phyloP scores from a whole-genome alignment of 345 rosid genomes.

The Salix dunnii region DNA sequence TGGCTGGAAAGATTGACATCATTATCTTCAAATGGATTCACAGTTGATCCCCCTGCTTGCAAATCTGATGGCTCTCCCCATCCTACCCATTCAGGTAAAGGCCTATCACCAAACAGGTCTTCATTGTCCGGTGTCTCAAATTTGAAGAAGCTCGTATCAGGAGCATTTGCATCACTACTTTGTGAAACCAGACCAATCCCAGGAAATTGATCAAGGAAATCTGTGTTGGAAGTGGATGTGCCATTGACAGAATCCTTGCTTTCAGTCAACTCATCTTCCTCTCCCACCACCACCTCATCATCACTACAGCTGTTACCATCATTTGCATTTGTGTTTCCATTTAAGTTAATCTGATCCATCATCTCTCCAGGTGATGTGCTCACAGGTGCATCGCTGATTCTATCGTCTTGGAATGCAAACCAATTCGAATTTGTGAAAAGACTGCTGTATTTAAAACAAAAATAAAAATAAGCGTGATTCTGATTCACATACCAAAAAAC shows the following conservation, averaged over 20 bases:
- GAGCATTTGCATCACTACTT: constrained; percentile 33
- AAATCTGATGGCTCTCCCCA: constrained; percentile 69
- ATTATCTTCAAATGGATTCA: constrained; percentile 66
- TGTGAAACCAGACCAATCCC: constrained; percentile 24
- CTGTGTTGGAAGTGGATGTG: constrained; percentile 48
- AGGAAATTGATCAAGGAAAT: constrained; percentile 30
- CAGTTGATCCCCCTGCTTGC: constrained; percentile 52
- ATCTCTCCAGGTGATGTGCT: constrained; percentile 52
- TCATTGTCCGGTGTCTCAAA: constrained; percentile 53
- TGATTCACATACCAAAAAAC: background rate
- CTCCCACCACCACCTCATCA: constrained; percentile 89
- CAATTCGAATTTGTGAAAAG: constrained; percentile 92
- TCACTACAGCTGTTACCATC: constrained; percentile 75
- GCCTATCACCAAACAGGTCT: constrained; percentile 51
- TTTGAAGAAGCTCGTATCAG: constrained; percentile 47
- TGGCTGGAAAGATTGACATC: constrained; percentile 33
- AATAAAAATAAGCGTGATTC: background rate
- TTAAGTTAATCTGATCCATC: constrained; percentile 80
- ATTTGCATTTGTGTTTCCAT: constrained; percentile 40
- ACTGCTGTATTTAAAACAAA: constrained; percentile 40
- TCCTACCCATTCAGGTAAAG: constrained; percentile 82
- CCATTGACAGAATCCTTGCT: constrained; percentile 39
- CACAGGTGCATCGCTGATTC: constrained; percentile 47
- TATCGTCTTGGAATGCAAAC: constrained; percentile 93
- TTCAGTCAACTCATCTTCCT: constrained; percentile 61